Evolutionary conservation across 495 filamentous ascomycete genomes (phyloP).

Genomic region (Hypoxylon lenormandii): DNA sequence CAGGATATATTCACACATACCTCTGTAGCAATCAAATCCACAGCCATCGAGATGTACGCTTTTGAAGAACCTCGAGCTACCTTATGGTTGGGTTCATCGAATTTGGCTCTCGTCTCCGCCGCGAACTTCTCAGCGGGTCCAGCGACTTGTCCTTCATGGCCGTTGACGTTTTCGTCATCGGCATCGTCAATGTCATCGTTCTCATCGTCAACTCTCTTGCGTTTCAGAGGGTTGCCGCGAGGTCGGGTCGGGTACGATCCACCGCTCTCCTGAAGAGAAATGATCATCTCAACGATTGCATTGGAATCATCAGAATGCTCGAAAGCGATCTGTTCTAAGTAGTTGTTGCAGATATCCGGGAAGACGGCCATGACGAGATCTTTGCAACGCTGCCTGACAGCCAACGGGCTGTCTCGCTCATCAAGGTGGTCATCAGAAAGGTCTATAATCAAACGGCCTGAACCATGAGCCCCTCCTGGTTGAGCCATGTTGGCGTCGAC

Average conservation of each 20-base stretch:
- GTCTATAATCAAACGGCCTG: conserved; percentile 1
- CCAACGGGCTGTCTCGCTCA: too few relatives aligned
- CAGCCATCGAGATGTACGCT: background rate
- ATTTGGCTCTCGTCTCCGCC: conserved; percentile 19
- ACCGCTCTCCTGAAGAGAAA: conserved; percentile 54
- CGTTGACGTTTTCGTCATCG: conserved; percentile 3
- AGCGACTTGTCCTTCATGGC: conserved; percentile 2
- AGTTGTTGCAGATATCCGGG: conserved; percentile 56
- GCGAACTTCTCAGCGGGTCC: background rate
- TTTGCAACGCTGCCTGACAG: conserved; percentile 25
- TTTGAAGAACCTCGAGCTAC: background rate
- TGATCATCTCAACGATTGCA: conserved; percentile 40
- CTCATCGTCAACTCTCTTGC: conserved; percentile 50
- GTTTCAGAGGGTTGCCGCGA: conserved; percentile 43
- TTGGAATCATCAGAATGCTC: conserved; percentile 36
- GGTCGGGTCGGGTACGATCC: conserved; percentile 49
- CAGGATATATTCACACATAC: conserved; percentile 13
- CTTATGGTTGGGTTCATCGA: background rate
- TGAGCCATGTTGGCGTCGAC: background rate
- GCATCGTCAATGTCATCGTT: conserved; percentile 29
- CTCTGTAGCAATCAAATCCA: conserved; percentile 17
- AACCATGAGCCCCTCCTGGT: conserved; percentile 1
- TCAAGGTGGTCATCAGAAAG: background rate
- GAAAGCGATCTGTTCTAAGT: conserved; percentile 33
- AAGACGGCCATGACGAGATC: conserved; percentile 49